phyloP scores from a whole-genome alignment of 2,329 filamentous ascomycete genomes.

The Colletotrichum sp. region DNA sequence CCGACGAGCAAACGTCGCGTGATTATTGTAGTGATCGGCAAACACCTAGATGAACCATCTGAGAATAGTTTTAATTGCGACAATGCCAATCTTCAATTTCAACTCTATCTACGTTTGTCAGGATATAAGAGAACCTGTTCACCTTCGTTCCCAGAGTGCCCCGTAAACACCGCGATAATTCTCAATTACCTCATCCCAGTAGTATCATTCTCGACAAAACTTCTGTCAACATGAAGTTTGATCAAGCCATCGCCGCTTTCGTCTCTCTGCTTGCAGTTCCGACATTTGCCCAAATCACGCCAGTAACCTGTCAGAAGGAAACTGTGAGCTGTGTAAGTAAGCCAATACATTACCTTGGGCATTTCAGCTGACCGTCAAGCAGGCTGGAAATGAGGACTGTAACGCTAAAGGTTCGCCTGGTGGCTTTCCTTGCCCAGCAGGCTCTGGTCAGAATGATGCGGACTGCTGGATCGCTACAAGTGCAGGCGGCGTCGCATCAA shows the following conservation, averaged over 20 bases:
- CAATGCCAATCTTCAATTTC: background rate
- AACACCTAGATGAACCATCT: background rate
- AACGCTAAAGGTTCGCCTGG: background rate
- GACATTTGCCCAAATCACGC: background rate
- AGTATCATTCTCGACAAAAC: background rate
- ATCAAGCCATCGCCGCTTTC: background rate
- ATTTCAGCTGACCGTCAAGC: accelerated
- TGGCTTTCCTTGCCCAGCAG: background rate
- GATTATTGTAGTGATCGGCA: background rate
- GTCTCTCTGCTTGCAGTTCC: background rate
- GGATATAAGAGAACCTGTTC: background rate
- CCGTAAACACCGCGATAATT: background rate
- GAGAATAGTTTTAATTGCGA: background rate
- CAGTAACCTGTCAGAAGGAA: background rate
- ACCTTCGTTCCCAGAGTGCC: background rate
- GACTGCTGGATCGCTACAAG: background rate
- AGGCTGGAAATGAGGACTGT: background rate
- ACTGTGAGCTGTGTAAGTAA: background rate
- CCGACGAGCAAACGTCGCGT: background rate
- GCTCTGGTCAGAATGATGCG: background rate
- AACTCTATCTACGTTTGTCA: background rate
- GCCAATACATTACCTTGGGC: background rate
- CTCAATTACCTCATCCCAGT: too few species aligned
- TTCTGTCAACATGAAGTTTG: background rate
- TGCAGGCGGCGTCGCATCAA: background rate